Evolutionary conservation across 352 stramenopile species (phyloP).

Genomic region (Aphanomyces cochlioides): DNA sequence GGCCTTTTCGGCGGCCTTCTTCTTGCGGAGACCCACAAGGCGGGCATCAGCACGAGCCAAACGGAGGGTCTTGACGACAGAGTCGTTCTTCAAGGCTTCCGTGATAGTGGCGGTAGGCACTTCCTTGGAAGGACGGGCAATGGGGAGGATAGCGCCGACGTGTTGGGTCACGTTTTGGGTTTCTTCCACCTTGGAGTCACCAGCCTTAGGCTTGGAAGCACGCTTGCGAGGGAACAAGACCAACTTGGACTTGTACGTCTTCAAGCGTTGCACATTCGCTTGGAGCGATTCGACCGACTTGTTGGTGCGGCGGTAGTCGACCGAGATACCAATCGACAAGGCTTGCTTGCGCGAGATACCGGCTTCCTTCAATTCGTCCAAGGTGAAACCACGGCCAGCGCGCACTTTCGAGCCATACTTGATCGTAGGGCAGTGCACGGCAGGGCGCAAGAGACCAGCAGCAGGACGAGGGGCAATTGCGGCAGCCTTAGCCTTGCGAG

Average conservation of each 20-base stretch:
- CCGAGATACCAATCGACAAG: constrained; percentile 96
- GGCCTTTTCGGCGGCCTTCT: constrained; percentile 86
- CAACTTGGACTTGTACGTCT: constrained; percentile 98
- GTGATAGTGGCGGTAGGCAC: constrained; percentile 78
- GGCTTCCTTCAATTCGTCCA: constrained; percentile 98
- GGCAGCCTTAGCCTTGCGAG: constrained; percentile 96
- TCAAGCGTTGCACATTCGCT: constrained; percentile 97
- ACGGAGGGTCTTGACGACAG: constrained; percentile 78
- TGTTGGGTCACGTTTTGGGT: constrained; percentile 91
- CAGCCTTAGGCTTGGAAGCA: constrained; percentile 93
- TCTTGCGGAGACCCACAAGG: constrained; percentile 86
- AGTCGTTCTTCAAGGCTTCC: constrained; percentile 82
- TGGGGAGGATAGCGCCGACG: constrained; percentile 70
- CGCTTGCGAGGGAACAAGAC: constrained; percentile 98
- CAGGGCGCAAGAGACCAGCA: constrained; percentile 93
- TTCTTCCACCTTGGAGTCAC: constrained; percentile 88
- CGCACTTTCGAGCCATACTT: constrained; percentile 98
- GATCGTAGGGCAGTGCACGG: constrained; percentile 97
- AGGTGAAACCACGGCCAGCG: constrained; percentile 97
- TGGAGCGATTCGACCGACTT: constrained; percentile 94
- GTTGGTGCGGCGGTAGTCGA: constrained; percentile 98
- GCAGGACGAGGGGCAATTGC: constrained; percentile 95
- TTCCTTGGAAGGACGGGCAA: constrained; percentile 70
- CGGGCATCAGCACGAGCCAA: constrained; percentile 80
- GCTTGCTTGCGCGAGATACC: constrained; percentile 95